These are phyloP conservation scores for Cystobasidium onofrii DNA, from an alignment of 768 basidiomycete genomes.

Conservation along the genomic window DNA sequence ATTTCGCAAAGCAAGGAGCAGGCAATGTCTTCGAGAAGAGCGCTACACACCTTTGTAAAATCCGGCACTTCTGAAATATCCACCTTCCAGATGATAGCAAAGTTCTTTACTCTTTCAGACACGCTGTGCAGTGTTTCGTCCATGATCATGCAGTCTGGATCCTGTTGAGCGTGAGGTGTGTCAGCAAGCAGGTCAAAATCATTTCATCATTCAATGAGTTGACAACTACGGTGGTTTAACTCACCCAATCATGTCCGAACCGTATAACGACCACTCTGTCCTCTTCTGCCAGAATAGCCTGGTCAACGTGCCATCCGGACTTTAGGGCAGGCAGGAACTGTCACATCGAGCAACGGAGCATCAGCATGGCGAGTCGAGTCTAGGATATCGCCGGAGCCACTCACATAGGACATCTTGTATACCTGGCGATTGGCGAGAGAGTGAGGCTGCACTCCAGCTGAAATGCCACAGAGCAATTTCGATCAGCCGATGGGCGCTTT, in stretches of 20 bases:
- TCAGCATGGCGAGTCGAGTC: too few species aligned
- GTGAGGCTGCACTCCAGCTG: neutral
- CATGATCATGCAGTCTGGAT: constrained; percentile 95
- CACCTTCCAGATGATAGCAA: constrained; percentile 82
- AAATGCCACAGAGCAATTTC: neutral
- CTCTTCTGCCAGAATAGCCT: constrained; percentile 96
- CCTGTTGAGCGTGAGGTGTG: constrained; percentile 45
- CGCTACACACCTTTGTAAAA: constrained; percentile 76
- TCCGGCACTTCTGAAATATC: constrained; percentile 97
- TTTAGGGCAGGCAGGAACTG: constrained; percentile 24
- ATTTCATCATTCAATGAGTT: neutral
- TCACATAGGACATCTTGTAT: constrained; percentile 15
- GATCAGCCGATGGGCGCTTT: too few species aligned
- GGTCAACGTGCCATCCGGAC: constrained; percentile 88
- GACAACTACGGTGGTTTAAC: too few species aligned
- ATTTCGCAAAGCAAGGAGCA: too few species aligned
- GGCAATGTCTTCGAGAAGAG: too few species aligned
- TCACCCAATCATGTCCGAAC: constrained; percentile 74
- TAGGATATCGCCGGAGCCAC: neutral
- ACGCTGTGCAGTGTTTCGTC: constrained; percentile 90
- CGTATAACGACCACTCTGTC: constrained; percentile 88
- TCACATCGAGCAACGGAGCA: neutral
- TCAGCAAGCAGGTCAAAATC: neutral
- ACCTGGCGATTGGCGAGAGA: neutral
- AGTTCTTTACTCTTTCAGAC: constrained; percentile 95